phyloP scores from a whole-genome alignment of 2,329 filamentous ascomycete species.

The Gyromitra esculenta region DNA sequence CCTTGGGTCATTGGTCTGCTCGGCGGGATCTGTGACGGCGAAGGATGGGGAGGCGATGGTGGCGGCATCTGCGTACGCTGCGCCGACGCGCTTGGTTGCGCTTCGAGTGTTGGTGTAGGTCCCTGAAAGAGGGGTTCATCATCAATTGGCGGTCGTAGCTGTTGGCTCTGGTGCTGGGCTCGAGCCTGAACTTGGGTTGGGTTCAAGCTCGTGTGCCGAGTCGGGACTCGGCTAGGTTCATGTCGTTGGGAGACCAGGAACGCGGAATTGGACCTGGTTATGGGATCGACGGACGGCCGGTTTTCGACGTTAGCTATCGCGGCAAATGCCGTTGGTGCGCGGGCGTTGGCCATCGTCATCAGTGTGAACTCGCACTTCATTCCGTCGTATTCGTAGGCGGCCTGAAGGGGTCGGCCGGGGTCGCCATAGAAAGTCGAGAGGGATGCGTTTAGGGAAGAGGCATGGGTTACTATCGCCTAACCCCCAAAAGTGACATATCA shows the following conservation, averaged over 20 bases:
- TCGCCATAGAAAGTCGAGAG: conserved; percentile 65
- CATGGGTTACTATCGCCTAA: conserved; percentile 64
- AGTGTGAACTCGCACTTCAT: conserved; percentile 66
- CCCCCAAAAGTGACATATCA: background rate
- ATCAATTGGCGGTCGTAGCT: background rate
- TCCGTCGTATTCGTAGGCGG: conserved; percentile 64
- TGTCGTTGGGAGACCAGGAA: conserved; percentile 7
- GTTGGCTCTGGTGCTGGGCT: background rate
- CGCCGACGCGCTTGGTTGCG: background rate
- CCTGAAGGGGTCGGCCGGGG: conserved; percentile 65
- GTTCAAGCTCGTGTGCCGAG: no score
- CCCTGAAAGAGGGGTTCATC: no score
- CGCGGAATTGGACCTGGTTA: background rate
- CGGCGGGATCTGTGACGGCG: conserved; percentile 27
- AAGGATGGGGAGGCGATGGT: background rate
- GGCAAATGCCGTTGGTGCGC: conserved; percentile 31
- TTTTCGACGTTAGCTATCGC: conserved; percentile 14
- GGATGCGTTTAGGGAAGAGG: conserved; percentile 64
- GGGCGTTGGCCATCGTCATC: conserved; percentile 62
- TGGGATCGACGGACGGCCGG: background rate
- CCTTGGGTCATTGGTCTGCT: conserved; percentile 29
- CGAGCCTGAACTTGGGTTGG: no score
- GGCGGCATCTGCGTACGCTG: background rate
- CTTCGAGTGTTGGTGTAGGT: background rate
- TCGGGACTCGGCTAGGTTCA: background rate